Percentiles rank a stretch among this genome's conserved stretches.
Evolutionary conservation across 1,139 yeast genomes (phyloP).

Genomic region (Geotrichum armillariae): DNA sequence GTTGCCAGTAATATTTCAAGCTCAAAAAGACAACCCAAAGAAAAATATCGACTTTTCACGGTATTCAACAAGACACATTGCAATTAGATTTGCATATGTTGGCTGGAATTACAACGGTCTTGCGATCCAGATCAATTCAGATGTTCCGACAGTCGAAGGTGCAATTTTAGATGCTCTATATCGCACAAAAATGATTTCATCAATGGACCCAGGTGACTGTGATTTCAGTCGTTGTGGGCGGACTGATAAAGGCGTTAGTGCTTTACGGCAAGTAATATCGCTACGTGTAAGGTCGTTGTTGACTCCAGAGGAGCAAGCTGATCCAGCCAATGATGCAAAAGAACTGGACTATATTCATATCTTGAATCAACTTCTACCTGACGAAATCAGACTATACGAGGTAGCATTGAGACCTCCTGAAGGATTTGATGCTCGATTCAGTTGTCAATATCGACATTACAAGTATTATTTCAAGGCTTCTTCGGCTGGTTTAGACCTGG

Average conservation of each 20-base stretch:
- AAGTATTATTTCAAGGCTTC: slow-evolving; percentile 66
- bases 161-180: slow-evolving; percentile 68
- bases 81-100: slow-evolving; percentile 55
- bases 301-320: slow-evolving; percentile 53
- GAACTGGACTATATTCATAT: slow-evolving; percentile 80
- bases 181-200: slow-evolving; percentile 64
- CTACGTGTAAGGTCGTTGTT: slow-evolving; percentile 71
- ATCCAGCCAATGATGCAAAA: slow-evolving; percentile 53
- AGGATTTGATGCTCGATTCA: slow-evolving; percentile 88
- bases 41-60: slow-evolving; percentile 68
- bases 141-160: slow-evolving; percentile 85
- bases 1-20: slow-evolving; percentile 1
- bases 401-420: slow-evolving; percentile 80
- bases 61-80: slow-evolving; percentile 66
- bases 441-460: slow-evolving; percentile 82
- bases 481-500: slow-evolving; percentile 53
- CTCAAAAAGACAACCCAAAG: slow-evolving; percentile 23
- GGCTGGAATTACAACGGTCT: slow-evolving; percentile 90
- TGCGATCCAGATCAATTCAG: slow-evolving; percentile 69
- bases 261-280: slow-evolving; percentile 92
- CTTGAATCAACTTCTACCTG: slow-evolving; percentile 74
- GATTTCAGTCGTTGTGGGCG: slow-evolving; percentile 91
- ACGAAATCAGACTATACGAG: slow-evolving; percentile 77
- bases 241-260: slow-evolving; percentile 96
- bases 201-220: slow-evolving; percentile 57